Conservation (phyloP, 176 grass and related monocot species). For the Oropetium thomaeum region DNA sequence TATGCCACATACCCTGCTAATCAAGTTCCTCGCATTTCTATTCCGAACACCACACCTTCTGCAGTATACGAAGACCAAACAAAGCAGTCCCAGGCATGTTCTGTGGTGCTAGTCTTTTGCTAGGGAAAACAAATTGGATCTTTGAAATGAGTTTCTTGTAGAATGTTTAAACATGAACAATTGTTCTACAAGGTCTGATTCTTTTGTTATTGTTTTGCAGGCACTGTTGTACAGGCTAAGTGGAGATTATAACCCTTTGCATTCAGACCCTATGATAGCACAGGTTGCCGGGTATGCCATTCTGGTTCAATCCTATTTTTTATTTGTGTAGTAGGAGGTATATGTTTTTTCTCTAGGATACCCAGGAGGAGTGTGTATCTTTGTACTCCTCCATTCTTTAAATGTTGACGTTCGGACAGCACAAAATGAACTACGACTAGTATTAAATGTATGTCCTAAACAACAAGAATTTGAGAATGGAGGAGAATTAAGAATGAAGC, state of each 20-base stretch:
- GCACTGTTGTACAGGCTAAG: constrained; percentile 85
- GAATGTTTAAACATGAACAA: neutral
- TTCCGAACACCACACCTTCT: constrained; percentile 63
- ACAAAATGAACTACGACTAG: too few species aligned
- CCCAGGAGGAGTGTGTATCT: too few species aligned
- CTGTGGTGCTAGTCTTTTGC: neutral
- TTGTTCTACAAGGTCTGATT: constrained; percentile 23
- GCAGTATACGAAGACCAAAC: constrained; percentile 64
- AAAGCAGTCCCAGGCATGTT: constrained; percentile 72
- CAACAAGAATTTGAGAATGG: too few species aligned
- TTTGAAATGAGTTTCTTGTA: neutral
- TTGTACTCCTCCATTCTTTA: too few species aligned
- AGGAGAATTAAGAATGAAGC: too few species aligned
- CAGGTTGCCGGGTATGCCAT: constrained; percentile 74
- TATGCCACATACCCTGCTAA: constrained; percentile 68
- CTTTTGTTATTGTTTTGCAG: constrained; percentile 30
- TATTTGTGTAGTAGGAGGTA: neutral
- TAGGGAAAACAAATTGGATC: neutral
- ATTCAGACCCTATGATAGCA: constrained; percentile 83
- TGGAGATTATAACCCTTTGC: constrained; percentile 96
- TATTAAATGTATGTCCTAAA: too few species aligned
- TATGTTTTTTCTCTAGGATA: too few species aligned
- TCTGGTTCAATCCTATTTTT: neutral
- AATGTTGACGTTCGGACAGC: too few species aligned
- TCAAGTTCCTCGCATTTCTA: constrained; percentile 63